These are phyloP conservation scores for Begonia masoniana DNA, from an alignment of 306 rosid genomes.

Conservation along the genomic window DNA sequence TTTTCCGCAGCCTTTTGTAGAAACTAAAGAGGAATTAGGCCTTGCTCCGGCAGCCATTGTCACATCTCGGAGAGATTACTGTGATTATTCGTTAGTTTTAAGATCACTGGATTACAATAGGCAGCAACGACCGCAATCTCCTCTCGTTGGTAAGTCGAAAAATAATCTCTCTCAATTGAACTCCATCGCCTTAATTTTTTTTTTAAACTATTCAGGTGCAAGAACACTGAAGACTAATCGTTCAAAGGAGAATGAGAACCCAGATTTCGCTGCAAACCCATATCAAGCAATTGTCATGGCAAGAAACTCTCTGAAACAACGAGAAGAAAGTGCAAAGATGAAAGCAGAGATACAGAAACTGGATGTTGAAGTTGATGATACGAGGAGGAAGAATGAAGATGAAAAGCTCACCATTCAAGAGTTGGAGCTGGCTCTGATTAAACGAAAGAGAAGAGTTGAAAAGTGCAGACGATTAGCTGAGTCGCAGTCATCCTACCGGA, in stretches of 20 bases:
- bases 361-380: slow-evolving; percentile 59
- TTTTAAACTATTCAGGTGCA: slow-evolving; percentile 28
- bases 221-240: slow-evolving; percentile 28
- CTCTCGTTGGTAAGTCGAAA: slow-evolving; percentile 48
- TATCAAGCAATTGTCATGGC: slow-evolving; percentile 84
- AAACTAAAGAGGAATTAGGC: slow-evolving; percentile 55
- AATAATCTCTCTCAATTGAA: too few species aligned
- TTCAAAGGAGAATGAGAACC: slow-evolving; percentile 71
- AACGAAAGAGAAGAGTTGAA: slow-evolving; percentile 68
- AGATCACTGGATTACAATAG: slow-evolving; percentile 58
- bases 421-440: slow-evolving; percentile 51
- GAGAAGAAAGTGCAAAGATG: slow-evolving; percentile 60
- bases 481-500: slow-evolving; percentile 79
- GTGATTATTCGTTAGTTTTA: slow-evolving; percentile 46
- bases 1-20: slow-evolving; percentile 77
- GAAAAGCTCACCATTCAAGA: slow-evolving; percentile 68
- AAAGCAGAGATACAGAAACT: slow-evolving; percentile 54
- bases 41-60: slow-evolving; percentile 91
- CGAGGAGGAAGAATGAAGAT: slow-evolving; percentile 67
- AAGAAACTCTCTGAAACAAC: slow-evolving; percentile 76
- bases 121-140: slow-evolving; percentile 46
- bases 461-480: slow-evolving; percentile 79
- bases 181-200: slow-evolving; percentile 3
- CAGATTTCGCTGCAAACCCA: slow-evolving; percentile 42
- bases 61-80: slow-evolving; percentile 47